phyloP scores from a whole-genome alignment of 495 filamentous ascomycete species.

The Choiromyces venosus region DNA sequence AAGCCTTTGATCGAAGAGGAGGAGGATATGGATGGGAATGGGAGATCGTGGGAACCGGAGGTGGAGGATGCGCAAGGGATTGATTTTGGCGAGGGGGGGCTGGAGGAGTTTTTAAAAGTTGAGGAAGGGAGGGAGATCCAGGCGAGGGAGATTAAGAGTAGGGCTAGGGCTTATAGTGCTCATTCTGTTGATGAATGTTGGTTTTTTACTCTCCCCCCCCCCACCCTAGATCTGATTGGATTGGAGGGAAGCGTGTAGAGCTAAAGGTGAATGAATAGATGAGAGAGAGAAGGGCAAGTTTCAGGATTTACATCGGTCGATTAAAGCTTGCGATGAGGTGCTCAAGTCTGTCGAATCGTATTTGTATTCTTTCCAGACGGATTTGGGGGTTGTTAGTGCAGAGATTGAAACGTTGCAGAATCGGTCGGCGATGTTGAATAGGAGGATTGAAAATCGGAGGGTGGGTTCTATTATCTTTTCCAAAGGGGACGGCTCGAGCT shows the following conservation, averaged over 20 bases:
- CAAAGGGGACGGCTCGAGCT: not conserved
- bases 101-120: constrained; percentile 61
- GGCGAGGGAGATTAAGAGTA: constrained; percentile 39
- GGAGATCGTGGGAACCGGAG: constrained; percentile 15
- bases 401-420: constrained; percentile 92
- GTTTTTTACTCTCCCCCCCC: constrained; percentile 39
- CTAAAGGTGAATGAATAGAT: constrained; percentile 47
- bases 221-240: constrained; percentile 7
- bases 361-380: constrained; percentile 83
- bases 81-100: constrained; percentile 68
- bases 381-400: constrained; percentile 81
- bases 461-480: constrained; percentile 7
- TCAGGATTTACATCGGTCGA: constrained; percentile 83
- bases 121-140: constrained; percentile 34
- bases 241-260: not conserved
- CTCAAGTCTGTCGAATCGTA: constrained; percentile 88
- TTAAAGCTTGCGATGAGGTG: constrained; percentile 84
- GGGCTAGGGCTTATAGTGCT: constrained; percentile 52
- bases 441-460: constrained; percentile 81
- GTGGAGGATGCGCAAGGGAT: constrained; percentile 56
- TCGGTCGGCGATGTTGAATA: constrained; percentile 74
- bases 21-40: constrained; percentile 7
- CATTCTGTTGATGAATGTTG: constrained; percentile 75
- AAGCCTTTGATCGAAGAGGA: constrained; percentile 27
- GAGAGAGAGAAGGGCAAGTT: constrained; percentile 83